Base-by-base conservation (phyloP, 345 rosid species). In the Sonneratia caseolaris region DNA sequence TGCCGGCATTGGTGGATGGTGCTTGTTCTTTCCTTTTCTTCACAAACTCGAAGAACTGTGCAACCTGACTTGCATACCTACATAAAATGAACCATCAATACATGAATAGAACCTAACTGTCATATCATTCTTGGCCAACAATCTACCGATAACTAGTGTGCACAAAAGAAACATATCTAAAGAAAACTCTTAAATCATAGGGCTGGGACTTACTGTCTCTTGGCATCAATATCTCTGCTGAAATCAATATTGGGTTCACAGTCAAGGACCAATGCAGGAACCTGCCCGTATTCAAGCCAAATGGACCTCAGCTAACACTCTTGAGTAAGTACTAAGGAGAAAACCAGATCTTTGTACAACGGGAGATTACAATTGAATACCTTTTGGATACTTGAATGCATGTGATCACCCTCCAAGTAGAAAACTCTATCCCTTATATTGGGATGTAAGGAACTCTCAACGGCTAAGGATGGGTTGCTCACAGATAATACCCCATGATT, bases 351-450 rank as follows among this genome's bases (percentile, higher is more conserved):
- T 22, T n/a, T 7, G 8, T 13, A 24, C 64, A 40, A 40, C 9
- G 35, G 64, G 14, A 22, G 64, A 62, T 27, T 11, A 35, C 12
- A 9, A 38, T 10, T n/a, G n/a, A 62, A 32, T 87, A 95, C 99
- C 96, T 92, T 92, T 78, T 89, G 99, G 75, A 95, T 95, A 64
- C 97, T 90, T 67, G 99, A 85, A 81, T 92, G 99, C 98, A 95
- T 90, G 74, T 90, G 97, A 67, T 88, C 83, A 70, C 99, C 99
- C 81, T 95, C 90, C 80, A 95, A 74, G 78, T 82, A 89, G 82
- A 92, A 83, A n/a, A 95, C 96, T 0, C 89, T 88, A 62, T 92
- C 98, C 71, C 84, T 88, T 68, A 95, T 92, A 71, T 87, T 90
- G 69, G 99, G 96, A 80, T 89, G 96, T 37, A 95, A 77, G 71